A percentile compares a stretch with the other conserved stretches of the same genome.
phyloP scores from a whole-genome alignment of 345 rosid species.

The Populus davidiana region DNA sequence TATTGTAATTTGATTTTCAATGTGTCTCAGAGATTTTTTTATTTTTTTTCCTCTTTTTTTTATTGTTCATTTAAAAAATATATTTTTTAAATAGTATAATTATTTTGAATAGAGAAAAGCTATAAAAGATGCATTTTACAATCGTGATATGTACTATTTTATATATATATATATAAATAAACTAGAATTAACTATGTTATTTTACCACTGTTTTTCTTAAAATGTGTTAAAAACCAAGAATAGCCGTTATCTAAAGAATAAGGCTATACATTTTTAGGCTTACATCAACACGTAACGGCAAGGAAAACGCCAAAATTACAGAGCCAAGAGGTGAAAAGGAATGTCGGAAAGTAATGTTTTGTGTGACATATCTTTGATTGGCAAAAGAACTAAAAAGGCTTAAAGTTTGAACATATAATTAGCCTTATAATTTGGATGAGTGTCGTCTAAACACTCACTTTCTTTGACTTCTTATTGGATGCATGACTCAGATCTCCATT shows the following conservation, averaged over 20 bases:
- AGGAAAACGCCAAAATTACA: constrained; percentile 19
- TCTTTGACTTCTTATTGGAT: constrained; percentile 38
- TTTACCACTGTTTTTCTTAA: too few relatives aligned
- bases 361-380: not conserved
- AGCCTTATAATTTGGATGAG: constrained; percentile 19
- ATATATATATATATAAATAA: too few relatives aligned
- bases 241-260: not conserved
- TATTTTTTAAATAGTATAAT: too few relatives aligned
- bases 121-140: too few relatives aligned
- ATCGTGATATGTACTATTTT: too few relatives aligned
- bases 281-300: not conserved
- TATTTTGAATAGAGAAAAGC: too few relatives aligned
- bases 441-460: constrained; percentile 20
- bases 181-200: too few relatives aligned
- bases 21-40: too few relatives aligned
- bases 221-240: too few relatives aligned
- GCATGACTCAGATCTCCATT: constrained; percentile 1
- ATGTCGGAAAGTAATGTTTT: constrained; percentile 17
- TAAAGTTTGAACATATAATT: constrained; percentile 23
- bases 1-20: accelerated
- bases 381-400: not conserved
- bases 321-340: constrained; percentile 1
- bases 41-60: too few relatives aligned
- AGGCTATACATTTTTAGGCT: too few relatives aligned
- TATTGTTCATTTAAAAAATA: too few relatives aligned